Evolutionary conservation across 2,329 filamentous ascomycete species (phyloP).

Genomic region (Ophioceras dolichostomum): DNA sequence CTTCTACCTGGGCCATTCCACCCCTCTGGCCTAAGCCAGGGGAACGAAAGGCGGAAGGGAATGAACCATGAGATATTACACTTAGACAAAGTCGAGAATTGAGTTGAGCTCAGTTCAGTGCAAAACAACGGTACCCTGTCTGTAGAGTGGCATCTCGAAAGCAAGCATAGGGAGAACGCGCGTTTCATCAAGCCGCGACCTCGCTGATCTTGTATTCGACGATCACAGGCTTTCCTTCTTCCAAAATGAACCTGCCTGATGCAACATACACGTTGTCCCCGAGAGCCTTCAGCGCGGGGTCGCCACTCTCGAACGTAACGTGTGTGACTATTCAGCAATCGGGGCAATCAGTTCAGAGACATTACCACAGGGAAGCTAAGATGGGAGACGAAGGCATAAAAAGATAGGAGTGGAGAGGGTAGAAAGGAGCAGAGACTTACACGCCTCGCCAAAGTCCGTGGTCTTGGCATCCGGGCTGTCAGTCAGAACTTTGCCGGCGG

Average conservation of each 20-base stretch:
- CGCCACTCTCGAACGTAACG: slow-evolving; percentile 23
- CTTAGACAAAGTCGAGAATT: too few species aligned
- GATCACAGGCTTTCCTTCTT: slow-evolving; percentile 20
- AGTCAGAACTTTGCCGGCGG: slow-evolving; percentile 18
- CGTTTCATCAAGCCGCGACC: slow-evolving; percentile 15
- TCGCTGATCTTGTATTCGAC: slow-evolving; percentile 34
- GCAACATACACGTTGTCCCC: slow-evolving; percentile 26
- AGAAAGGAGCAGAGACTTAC: slow-evolving; percentile 13
- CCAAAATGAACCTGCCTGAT: slow-evolving; percentile 27
- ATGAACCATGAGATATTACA: too few species aligned
- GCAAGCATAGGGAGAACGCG: too few species aligned
- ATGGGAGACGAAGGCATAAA: background rate
- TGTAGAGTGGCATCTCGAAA: too few species aligned
- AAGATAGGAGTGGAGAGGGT: background rate
- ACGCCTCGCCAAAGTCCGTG: slow-evolving; percentile 23
- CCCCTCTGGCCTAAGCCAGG: too few species aligned
- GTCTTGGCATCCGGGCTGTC: slow-evolving; percentile 22
- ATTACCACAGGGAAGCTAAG: background rate
- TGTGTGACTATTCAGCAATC: slow-evolving; percentile 16
- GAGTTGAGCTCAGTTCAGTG: too few species aligned
- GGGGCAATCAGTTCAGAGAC: background rate
- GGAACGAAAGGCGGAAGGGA: too few species aligned
- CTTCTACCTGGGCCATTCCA: too few species aligned
- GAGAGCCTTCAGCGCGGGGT: slow-evolving; percentile 19
- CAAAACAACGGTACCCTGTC: too few species aligned